Evolutionary conservation across 306 rosid species (phyloP).

Genomic region (Acacia melanoxylon): DNA sequence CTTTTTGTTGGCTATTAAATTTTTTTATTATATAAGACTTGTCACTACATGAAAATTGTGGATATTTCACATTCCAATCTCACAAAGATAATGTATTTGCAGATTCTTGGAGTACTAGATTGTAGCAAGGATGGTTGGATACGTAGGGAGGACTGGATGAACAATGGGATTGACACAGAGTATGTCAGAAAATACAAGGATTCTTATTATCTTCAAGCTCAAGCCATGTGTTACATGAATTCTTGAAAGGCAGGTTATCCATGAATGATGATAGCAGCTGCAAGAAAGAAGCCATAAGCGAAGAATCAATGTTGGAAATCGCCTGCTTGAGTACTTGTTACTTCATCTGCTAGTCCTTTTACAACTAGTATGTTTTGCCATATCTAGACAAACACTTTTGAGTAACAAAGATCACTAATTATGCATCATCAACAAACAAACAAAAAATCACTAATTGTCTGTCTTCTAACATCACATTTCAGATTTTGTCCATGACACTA

Average conservation of each 20-base stretch:
- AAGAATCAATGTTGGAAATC: background rate
- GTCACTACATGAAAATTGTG: background rate
- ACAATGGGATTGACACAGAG: constrained; percentile 63
- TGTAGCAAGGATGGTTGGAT: constrained; percentile 90
- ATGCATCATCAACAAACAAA: too few species aligned
- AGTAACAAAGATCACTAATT: too few species aligned
- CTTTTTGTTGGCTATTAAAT: constrained; percentile 17
- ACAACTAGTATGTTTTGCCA: background rate
- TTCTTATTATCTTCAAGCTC: constrained; percentile 85
- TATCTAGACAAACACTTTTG: background rate
- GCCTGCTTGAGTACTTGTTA: background rate
- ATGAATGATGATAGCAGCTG: background rate
- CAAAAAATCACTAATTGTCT: background rate
- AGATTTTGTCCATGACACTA: background rate
- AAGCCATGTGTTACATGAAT: constrained; percentile 91
- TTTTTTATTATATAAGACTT: background rate
- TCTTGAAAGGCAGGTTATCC: constrained; percentile 39
- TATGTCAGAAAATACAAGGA: constrained; percentile 90
- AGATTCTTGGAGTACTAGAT: constrained; percentile 92
- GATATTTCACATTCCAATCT: background rate
- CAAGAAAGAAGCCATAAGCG: background rate
- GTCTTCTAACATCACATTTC: background rate
- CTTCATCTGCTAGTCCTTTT: background rate
- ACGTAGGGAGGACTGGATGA: constrained; percentile 85
- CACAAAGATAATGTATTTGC: constrained; percentile 19